A percentile compares a stretch with the other conserved stretches of the same genome.
These are phyloP conservation scores for Pseudognaphalium luteoalbum DNA, from an alignment of 129 eudicot genomes.

Conservation along the genomic window DNA sequence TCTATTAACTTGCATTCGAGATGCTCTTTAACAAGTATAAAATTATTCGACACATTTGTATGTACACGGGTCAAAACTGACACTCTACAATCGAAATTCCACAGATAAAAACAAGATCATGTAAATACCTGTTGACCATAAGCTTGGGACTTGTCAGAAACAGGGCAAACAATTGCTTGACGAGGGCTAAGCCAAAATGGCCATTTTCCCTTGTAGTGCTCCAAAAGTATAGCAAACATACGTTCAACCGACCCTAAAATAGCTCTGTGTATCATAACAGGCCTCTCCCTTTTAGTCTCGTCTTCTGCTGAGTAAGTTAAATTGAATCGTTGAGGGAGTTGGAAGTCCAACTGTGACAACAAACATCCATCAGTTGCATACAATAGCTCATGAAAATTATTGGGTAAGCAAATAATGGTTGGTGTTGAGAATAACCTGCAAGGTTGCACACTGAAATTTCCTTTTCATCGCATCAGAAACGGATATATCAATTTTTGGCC, in stretches of 20 bases:
- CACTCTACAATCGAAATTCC: background rate
- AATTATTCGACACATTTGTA: background rate
- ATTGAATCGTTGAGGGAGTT: conserved; percentile 82
- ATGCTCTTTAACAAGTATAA: background rate
- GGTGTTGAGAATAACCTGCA: conserved; percentile 57
- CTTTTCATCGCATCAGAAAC: conserved; percentile 96
- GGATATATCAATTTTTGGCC: conserved; percentile 94
- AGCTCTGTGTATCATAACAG: conserved; percentile 96
- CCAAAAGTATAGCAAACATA: conserved; percentile 93
- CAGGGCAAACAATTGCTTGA: conserved; percentile 91
- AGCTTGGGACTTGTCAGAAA: conserved; percentile 73
- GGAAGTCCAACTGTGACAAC: conserved; percentile 82
- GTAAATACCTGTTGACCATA: conserved; percentile 73
- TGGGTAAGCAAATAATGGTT: background rate
- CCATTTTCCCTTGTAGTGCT: conserved; percentile 97
- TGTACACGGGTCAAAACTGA: background rate
- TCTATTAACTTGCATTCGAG: too few relatives aligned
- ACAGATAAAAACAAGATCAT: background rate
- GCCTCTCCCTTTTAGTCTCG: conserved; percentile 80
- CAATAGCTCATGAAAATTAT: background rate
- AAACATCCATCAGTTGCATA: conserved; percentile 13
- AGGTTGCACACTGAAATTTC: conserved; percentile 93
- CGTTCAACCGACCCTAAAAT: conserved; percentile 94
- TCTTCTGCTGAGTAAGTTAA: conserved; percentile 82
- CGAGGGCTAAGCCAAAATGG: conserved; percentile 99